Percentiles rank a stretch among this genome's conserved stretches.
phyloP scores from a whole-genome alignment of 2,329 filamentous ascomycete genomes.

The Nannizziopsis barbatae region DNA sequence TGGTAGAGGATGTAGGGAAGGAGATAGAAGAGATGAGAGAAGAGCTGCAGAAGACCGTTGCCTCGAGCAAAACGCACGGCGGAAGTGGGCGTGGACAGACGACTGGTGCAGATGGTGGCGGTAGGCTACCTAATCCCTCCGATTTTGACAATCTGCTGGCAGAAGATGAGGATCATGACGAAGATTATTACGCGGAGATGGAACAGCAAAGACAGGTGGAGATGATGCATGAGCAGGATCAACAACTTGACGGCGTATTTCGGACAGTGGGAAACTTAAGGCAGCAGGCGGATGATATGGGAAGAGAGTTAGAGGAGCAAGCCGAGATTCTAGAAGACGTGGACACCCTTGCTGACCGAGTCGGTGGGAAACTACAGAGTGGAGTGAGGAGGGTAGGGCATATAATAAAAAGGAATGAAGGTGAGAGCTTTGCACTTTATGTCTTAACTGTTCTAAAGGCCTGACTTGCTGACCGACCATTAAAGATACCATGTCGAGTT shows the following conservation, averaged over 20 bases:
- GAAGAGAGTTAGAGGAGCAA: conserved; percentile 90
- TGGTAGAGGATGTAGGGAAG: conserved; percentile 78
- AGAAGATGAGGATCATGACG: conserved; percentile 37
- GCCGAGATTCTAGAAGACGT: conserved; percentile 75
- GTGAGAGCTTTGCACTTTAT: conserved; percentile 32
- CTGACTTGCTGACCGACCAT: conserved; percentile 17
- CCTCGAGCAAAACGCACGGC: not conserved
- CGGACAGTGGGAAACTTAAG: conserved; percentile 83
- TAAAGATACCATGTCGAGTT: conserved; percentile 62
- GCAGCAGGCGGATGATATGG: conserved; percentile 90
- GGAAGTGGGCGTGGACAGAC: conserved; percentile 13
- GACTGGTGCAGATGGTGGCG: conserved; percentile 26
- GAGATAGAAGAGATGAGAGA: conserved; percentile 84
- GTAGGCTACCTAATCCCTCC: conserved; percentile 48
- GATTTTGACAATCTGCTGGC: conserved; percentile 40
- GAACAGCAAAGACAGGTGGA: conserved; percentile 84
- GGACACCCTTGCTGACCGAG: conserved; percentile 72
- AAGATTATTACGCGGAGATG: conserved; percentile 64
- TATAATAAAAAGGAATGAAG: conserved; percentile 83
- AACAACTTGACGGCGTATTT: conserved; percentile 85
- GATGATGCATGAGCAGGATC: conserved; percentile 90
- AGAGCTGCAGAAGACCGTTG: conserved; percentile 52
- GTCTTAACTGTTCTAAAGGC: conserved; percentile 14
- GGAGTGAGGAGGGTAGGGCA: conserved; percentile 78
- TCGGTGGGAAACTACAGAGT: conserved; percentile 71